Evolutionary conservation across 345 rosid genomes (phyloP).

Genomic region (Camelina sativa): DNA sequence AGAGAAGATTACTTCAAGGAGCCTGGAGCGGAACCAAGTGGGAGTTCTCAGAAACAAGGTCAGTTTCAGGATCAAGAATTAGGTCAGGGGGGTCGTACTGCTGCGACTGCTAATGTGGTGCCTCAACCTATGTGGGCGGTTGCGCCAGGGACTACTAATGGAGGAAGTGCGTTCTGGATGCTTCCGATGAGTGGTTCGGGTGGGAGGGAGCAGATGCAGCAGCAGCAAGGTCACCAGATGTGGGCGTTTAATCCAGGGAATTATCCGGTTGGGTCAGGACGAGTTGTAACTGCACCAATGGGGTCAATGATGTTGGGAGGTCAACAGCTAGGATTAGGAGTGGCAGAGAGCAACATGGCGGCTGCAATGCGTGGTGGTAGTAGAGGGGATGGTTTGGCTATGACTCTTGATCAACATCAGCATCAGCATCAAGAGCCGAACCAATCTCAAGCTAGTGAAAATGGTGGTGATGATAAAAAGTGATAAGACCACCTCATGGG

Average conservation of each 20-base stretch:
- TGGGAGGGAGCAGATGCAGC: conserved; percentile 48
- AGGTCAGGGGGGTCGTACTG: conserved; percentile 43
- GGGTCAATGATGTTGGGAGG: conserved; percentile 74
- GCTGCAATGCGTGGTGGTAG: conserved; percentile 57
- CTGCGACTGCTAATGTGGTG: conserved; percentile 41
- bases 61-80: conserved; percentile 47
- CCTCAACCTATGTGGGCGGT: conserved; percentile 82
- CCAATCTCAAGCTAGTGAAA: conserved; percentile 52
- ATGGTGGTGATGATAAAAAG: conserved; percentile 58
- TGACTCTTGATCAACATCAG: conserved; percentile 62
- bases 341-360: conserved; percentile 57
- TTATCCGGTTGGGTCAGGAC: conserved; percentile 54
- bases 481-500: not conserved
- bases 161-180: conserved; percentile 85
- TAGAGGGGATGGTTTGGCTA: conserved; percentile 53
- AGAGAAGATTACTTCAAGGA: conserved; percentile 79
- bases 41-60: conserved; percentile 54
- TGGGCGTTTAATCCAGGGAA: conserved; percentile 69
- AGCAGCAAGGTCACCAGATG: conserved; percentile 56
- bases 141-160: conserved; percentile 64
- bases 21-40: conserved; percentile 44
- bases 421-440: conserved; percentile 50
- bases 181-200: conserved; percentile 61
- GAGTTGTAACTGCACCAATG: conserved; percentile 61
- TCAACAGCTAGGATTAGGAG: conserved; percentile 70